phyloP scores from a whole-genome alignment of 495 filamentous ascomycete genomes.

The Tuber calosporum region DNA sequence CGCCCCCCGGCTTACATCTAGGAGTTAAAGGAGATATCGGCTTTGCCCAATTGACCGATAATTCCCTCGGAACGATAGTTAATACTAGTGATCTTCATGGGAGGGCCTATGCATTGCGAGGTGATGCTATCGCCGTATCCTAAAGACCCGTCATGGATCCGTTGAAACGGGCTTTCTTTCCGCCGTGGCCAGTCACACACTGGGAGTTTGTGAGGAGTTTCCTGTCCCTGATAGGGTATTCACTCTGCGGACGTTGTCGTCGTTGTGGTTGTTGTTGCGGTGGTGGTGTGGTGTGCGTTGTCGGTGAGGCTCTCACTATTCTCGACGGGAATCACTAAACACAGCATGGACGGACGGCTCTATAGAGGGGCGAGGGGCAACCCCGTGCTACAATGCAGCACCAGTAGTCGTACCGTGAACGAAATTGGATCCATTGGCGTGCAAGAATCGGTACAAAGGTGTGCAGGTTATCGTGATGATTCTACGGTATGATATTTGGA shows the following conservation, averaged over 20 bases:
- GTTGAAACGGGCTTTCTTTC: neutral
- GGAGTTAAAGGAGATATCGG: constrained; percentile 5
- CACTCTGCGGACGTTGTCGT: neutral
- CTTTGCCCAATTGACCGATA: neutral
- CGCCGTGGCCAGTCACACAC: neutral
- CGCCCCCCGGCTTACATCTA: neutral
- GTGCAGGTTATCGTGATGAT: neutral
- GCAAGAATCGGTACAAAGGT: neutral
- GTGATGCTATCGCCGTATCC: neutral
- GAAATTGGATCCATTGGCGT: neutral
- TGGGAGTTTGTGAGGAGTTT: neutral
- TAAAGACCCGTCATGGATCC: neutral
- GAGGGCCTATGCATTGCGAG: neutral
- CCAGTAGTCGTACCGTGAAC: neutral
- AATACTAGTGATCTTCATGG: neutral
- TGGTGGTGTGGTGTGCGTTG: neutral
- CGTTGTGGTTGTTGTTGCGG: neutral
- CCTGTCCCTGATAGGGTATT: neutral
- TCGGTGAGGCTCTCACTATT: neutral
- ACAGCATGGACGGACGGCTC: neutral
- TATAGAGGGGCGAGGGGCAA: neutral
- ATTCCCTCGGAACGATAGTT: neutral
- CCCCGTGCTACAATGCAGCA: too few relatives aligned
- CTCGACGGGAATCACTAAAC: neutral
- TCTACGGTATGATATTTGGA: neutral